Percentiles rank a stretch among this genome's conserved stretches.
phyloP scores from a whole-genome alignment of 148 eudicot species.

The Camellia sinensis region DNA sequence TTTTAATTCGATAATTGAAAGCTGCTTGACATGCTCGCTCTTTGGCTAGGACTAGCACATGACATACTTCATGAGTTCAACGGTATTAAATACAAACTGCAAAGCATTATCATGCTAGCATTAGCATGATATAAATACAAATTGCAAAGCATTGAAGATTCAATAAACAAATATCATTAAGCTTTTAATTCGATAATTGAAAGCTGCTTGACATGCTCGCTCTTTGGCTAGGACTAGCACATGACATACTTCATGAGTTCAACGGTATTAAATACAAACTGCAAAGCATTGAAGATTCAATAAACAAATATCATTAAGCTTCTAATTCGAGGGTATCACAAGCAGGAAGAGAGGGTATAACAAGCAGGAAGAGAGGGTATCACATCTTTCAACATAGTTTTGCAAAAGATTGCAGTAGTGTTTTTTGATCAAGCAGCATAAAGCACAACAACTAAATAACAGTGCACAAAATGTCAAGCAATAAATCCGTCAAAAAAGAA shows the following conservation, averaged over 20 bases:
- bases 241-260: not conserved
- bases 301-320: not conserved
- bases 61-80: not conserved
- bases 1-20: not conserved
- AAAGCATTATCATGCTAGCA: too few relatives aligned
- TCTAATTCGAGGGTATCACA: not conserved
- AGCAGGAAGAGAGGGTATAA: not conserved
- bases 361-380: not conserved
- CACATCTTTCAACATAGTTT: not conserved
- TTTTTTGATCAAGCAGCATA: not conserved
- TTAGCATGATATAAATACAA: too few relatives aligned
- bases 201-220: not conserved
- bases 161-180: too few relatives aligned
- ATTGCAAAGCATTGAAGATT: too few relatives aligned
- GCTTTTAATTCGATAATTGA: not conserved
- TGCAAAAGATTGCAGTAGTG: not conserved
- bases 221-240: not conserved
- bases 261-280: not conserved
- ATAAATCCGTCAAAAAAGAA: not conserved
- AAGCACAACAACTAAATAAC: not conserved
- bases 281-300: not conserved
- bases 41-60: not conserved
- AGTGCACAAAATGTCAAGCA: not conserved
- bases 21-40: not conserved
- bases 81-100: not conserved